Percentiles rank a stretch among this genome's conserved stretches.
These are phyloP conservation scores for Oryza nivara DNA, from an alignment of 176 grass and related monocot genomes.

Conservation along the genomic window DNA sequence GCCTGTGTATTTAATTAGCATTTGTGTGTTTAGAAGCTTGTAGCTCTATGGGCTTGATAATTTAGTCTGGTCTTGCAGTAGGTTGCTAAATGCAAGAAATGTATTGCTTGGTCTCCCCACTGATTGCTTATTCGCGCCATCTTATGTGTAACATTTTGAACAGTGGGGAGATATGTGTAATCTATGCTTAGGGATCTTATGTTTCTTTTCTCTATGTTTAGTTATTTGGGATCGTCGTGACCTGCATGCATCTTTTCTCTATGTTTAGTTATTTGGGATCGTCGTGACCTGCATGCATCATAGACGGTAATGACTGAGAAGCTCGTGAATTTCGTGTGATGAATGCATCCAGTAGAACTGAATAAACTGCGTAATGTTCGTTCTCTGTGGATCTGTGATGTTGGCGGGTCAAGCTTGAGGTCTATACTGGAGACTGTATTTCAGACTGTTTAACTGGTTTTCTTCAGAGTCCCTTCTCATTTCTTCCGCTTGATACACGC, in stretches of 20 bases:
- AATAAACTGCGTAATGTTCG: neutral
- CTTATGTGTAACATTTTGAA: conserved; percentile 31
- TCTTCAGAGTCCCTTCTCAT: neutral
- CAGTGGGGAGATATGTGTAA: conserved; percentile 18
- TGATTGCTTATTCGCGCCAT: neutral
- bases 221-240: neutral
- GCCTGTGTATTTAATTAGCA: conserved; percentile 30
- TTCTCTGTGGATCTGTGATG: too few species aligned
- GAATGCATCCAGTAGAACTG: neutral
- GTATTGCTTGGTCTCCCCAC: neutral
- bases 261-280: neutral
- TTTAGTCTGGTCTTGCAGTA: conserved; percentile 21
- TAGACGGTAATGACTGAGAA: neutral
- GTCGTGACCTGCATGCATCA: neutral
- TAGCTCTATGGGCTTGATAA: conserved; percentile 12
- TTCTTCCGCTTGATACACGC: neutral
- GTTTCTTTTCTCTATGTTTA: neutral
- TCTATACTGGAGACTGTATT: neutral
- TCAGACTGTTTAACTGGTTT: neutral
- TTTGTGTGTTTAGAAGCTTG: conserved; percentile 37
- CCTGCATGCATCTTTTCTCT: neutral
- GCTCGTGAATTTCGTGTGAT: neutral
- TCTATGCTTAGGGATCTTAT: conserved; percentile 16
- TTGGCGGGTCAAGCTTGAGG: too few species aligned
- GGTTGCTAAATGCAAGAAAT: conserved; percentile 11